phyloP scores from a whole-genome alignment of 2,329 filamentous ascomycete species.

The Hypoxylon sp. region DNA sequence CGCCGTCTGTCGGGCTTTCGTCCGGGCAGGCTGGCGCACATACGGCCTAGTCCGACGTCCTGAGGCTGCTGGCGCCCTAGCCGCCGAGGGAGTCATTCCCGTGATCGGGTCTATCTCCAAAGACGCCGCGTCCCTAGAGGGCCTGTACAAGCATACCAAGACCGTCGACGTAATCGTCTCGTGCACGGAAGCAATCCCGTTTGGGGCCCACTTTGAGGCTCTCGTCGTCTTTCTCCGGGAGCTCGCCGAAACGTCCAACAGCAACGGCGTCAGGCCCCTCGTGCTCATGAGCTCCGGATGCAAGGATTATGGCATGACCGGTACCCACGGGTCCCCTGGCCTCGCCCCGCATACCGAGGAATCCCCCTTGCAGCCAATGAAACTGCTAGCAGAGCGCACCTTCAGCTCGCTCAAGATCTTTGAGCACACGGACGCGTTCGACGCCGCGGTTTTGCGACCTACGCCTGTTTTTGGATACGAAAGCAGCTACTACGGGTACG shows the following conservation, averaged over 20 bases:
- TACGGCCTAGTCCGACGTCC: constrained; percentile 60
- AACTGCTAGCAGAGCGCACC: constrained; percentile 52
- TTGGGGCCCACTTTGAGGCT: constrained; percentile 57
- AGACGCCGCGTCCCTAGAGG: constrained; percentile 50
- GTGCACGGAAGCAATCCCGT: constrained; percentile 58
- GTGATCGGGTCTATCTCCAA: constrained; percentile 56
- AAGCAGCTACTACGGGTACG: constrained; percentile 59
- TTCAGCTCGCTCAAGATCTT: constrained; percentile 55
- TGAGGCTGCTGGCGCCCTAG: constrained; percentile 50
- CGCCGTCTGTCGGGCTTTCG: constrained; percentile 61
- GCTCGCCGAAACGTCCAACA: constrained; percentile 53
- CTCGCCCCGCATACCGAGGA: constrained; percentile 60
- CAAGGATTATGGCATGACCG: constrained; percentile 62
- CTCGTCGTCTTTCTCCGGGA: constrained; percentile 53
- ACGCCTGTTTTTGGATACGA: constrained; percentile 62
- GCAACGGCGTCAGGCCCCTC: constrained; percentile 55
- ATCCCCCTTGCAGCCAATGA: constrained; percentile 54
- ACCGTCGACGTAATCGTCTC: constrained; percentile 60
- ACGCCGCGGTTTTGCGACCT: constrained; percentile 60
- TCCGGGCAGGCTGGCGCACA: constrained; percentile 59
- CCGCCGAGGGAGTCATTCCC: constrained; percentile 56
- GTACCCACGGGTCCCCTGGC: constrained; percentile 51
- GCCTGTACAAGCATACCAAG: constrained; percentile 46
- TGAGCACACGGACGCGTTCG: constrained; percentile 56
- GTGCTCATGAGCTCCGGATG: constrained; percentile 63